Evolutionary conservation across 2,329 filamentous ascomycete genomes (phyloP).

Genomic region (Tolypocladium ovalisporum): DNA sequence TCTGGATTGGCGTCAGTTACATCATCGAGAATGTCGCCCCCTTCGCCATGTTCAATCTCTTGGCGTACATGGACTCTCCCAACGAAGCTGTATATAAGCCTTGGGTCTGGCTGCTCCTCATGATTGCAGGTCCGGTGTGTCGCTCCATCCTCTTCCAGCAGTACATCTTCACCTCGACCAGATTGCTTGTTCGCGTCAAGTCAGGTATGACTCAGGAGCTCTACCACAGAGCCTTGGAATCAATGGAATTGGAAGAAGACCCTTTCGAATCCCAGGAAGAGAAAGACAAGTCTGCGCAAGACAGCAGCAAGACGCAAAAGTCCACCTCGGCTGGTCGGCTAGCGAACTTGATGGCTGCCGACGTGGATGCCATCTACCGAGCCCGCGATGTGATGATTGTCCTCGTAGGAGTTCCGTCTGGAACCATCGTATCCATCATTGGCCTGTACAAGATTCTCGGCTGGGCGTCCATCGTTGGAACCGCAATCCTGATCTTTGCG

Average conservation of each 20-base stretch:
- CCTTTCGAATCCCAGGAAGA: constrained; percentile 25
- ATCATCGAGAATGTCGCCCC: constrained; percentile 39
- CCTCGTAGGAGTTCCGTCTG: constrained; percentile 31
- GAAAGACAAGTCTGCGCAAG: constrained; percentile 11
- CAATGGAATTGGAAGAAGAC: constrained; percentile 47
- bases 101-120: constrained; percentile 41
- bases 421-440: constrained; percentile 34
- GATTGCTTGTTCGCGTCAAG: constrained; percentile 44
- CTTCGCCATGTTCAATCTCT: constrained; percentile 41
- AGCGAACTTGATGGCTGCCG: constrained; percentile 47
- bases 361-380: constrained; percentile 42
- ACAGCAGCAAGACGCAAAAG: constrained; percentile 17
- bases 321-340: constrained; percentile 37
- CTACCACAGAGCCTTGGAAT: constrained; percentile 42
- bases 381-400: constrained; percentile 40
- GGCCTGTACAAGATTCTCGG: constrained; percentile 45
- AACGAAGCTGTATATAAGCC: constrained; percentile 32
- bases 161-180: constrained; percentile 46
- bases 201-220: constrained; percentile 47
- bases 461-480: constrained; percentile 44
- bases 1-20: constrained; percentile 27
- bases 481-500: constrained; percentile 32
- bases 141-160: constrained; percentile 43
- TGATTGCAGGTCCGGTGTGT: constrained; percentile 37
- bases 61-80: constrained; percentile 38